Conservation (phyloP, 345 rosid genomes). For the Isatis tinctoria region DNA sequence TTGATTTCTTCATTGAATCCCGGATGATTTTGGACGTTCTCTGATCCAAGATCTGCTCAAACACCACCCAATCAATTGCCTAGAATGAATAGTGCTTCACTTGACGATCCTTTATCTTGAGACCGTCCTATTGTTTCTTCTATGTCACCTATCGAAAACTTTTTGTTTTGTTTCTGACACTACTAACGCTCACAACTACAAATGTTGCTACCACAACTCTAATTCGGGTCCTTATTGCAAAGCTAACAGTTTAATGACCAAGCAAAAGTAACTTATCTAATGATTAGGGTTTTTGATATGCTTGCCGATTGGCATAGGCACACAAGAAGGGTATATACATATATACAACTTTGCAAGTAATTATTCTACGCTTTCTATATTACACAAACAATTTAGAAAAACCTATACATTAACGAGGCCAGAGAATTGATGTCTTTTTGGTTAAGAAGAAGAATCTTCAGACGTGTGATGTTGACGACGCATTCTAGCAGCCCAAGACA, state of each 20-base stretch:
- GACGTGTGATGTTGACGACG: conserved; percentile 40
- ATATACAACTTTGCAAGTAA: neutral
- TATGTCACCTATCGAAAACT: no score
- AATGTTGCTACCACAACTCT: neutral
- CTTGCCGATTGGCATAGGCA: neutral
- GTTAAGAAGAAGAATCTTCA: conserved; percentile 15
- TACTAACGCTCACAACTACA: neutral
- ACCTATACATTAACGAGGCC: neutral
- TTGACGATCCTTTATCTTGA: no score
- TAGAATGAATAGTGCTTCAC: no score
- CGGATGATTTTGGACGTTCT: no score
- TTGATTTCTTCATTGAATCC: no score
- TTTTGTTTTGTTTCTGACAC: neutral
- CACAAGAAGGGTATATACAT: neutral
- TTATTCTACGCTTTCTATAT: conserved; percentile 16
- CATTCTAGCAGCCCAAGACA: conserved; percentile 94
- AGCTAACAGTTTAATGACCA: neutral
- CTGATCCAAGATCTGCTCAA: no score
- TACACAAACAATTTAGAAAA: neutral
- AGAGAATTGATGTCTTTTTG: neutral
- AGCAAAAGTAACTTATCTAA: neutral
- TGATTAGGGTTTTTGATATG: neutral
- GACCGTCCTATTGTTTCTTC: no score
- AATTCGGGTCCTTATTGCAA: neutral
- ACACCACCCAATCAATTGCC: no score